Evolutionary conservation across 2,329 filamentous ascomycete genomes (phyloP).

Genomic region (Ceratocystiopsis brevicomis): DNA sequence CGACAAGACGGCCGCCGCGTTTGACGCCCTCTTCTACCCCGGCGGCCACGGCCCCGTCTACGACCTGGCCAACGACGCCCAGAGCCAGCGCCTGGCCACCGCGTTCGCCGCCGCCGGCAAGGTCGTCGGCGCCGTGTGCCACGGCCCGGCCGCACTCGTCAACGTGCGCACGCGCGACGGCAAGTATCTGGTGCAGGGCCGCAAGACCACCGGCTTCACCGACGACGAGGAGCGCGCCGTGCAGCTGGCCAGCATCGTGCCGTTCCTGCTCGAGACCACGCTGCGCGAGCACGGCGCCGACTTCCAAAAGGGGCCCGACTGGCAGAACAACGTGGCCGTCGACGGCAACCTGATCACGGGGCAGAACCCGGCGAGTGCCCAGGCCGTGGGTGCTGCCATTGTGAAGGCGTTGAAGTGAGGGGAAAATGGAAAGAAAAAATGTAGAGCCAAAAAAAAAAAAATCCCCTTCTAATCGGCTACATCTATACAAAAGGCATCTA

Average conservation of each 20-base stretch:
- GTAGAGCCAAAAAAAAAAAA: neutral
- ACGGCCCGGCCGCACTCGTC: conserved; percentile 44
- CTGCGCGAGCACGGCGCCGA: conserved; percentile 30
- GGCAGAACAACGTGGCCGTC: conserved; percentile 29
- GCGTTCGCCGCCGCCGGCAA: conserved; percentile 45
- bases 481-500: no score
- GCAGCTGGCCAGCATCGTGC: conserved; percentile 22
- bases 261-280: conserved; percentile 42
- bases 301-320: conserved; percentile 36
- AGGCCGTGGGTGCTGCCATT: conserved; percentile 31
- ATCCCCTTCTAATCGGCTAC: no score
- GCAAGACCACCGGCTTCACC: conserved; percentile 39
- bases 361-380: conserved; percentile 36
- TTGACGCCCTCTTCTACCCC: conserved; percentile 14
- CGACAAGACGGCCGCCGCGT: conserved; percentile 12
- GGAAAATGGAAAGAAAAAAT: neutral
- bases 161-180: conserved; percentile 28
- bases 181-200: conserved; percentile 36
- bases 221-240: conserved; percentile 34
- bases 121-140: conserved; percentile 48
- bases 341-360: conserved; percentile 35
- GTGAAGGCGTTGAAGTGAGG: conserved; percentile 22
- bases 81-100: conserved; percentile 38
- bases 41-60: conserved; percentile 48
- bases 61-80: conserved; percentile 38